Base-by-base conservation (phyloP, 2,329 filamentous ascomycete species). In the Pseudofabraea citricarpa region DNA sequence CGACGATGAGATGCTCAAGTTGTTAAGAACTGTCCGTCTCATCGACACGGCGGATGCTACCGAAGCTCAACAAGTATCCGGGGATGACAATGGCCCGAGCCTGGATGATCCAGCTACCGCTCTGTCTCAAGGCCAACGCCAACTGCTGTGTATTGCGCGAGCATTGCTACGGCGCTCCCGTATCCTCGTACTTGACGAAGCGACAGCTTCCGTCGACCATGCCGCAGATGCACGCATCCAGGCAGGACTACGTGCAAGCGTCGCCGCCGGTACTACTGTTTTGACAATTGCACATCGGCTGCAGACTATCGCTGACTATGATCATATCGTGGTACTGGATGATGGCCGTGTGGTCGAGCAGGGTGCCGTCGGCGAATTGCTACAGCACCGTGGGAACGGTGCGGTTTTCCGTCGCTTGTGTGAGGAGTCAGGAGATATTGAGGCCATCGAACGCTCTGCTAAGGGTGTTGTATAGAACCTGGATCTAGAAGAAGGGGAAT, bases 111-210 rank as follows among this genome's bases (percentile, higher is more conserved):
- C 24, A 13, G 24, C 13, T 8, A 27, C 24, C 8, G 24, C 24
- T 8, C 8, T 27, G 13, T 56, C 54, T 5, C 82, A 95, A 18
- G 90, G 90, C 12, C 90, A 96, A 67, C 81, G 91, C 2, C 91
- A 96, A 64, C 78, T 96, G 38, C 93, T 96, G 83, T 90, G 90
- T 1, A 75, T 97, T 1, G 90, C 90, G 0, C 83, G 91, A 1
- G 91, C 90, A 0, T 78, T 97, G 2, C 89, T 96, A 5, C 82
- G 90, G 26, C 80, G 83, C 32, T 85, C 83, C 0, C 87, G 85
- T 54, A 94, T 97, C 65, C 95, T 96, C 52, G 81, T 97, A 36
- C 95, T 90, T 64, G 91, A 97, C 69, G 91, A 97, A 66, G 91
- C 91, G 1, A 97, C 91, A 0, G 88, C 83, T 2, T 86, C 81